A percentile compares a stretch with the other conserved stretches of the same genome.
Conservation (phyloP, 306 rosid species). For the Castanea sativa region DNA sequence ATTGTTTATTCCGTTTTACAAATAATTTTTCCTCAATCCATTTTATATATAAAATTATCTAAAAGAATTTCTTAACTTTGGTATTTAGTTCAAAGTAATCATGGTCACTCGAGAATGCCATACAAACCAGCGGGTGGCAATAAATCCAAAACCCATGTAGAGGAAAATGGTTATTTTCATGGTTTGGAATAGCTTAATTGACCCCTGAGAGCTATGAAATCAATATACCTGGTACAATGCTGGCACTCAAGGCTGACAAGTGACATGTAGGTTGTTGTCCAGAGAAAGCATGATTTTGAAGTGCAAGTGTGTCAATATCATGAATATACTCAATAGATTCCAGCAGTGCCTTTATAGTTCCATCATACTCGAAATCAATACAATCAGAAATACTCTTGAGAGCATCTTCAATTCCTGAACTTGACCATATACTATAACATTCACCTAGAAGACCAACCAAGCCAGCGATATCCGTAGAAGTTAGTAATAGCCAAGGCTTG, state of each 20-base stretch:
- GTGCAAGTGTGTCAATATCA: slow-evolving; percentile 52
- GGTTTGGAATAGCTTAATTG: neutral
- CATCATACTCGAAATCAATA: slow-evolving; percentile 31
- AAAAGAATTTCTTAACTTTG: neutral
- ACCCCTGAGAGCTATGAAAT: neutral
- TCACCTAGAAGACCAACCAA: slow-evolving; percentile 55
- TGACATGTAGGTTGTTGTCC: slow-evolving; percentile 59
- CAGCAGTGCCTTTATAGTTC: slow-evolving; percentile 36
- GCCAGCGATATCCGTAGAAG: slow-evolving; percentile 36
- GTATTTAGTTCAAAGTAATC: neutral
- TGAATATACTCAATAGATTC: slow-evolving; percentile 60
- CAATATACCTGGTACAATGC: slow-evolving; percentile 67
- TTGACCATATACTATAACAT: slow-evolving; percentile 66
- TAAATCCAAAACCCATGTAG: neutral
- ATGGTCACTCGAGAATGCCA: neutral
- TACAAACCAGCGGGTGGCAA: neutral
- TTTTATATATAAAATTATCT: too few species aligned
- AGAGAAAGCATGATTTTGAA: slow-evolving; percentile 45
- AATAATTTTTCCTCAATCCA: too few species aligned
- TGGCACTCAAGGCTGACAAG: slow-evolving; percentile 63
- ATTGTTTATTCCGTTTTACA: too few species aligned
- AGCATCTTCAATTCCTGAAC: slow-evolving; percentile 77
- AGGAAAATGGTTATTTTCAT: neutral
- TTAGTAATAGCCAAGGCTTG: slow-evolving; percentile 67
- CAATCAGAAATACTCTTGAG: slow-evolving; percentile 44